Conservation (phyloP, 495 filamentous ascomycete species). For the Halenospora varia region DNA sequence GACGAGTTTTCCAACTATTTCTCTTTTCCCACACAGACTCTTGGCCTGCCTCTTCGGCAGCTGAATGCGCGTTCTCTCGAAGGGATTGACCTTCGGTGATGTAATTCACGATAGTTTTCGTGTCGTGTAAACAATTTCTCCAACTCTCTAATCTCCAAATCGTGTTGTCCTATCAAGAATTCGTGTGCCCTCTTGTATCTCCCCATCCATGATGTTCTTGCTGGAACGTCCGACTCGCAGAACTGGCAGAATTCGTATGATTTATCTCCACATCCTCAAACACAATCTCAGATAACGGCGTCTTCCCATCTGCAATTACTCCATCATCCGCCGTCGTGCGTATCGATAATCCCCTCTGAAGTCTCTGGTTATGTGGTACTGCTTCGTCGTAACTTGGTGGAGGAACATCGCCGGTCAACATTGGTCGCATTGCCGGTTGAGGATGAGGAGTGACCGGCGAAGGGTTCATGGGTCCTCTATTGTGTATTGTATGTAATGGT, state of each 20-base stretch:
- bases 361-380: conserved; percentile 7
- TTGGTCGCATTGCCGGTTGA: neutral
- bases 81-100: too few species aligned
- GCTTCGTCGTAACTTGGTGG: conserved; percentile 20
- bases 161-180: conserved; percentile 19
- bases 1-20: too few species aligned
- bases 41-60: too few species aligned
- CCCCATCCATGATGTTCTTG: conserved; percentile 13
- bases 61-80: too few species aligned
- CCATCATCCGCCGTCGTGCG: conserved; percentile 18
- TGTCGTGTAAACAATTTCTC: too few species aligned
- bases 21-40: too few species aligned
- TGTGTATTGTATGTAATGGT: neutral
- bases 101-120: too few species aligned
- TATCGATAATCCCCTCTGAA: conserved; percentile 11
- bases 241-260: conserved; percentile 3
- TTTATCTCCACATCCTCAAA: conserved; percentile 24
- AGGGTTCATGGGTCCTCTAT: neutral
- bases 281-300: conserved; percentile 23
- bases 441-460: neutral
- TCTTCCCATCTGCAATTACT: conserved; percentile 24
- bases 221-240: conserved; percentile 10
- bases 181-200: conserved; percentile 25
- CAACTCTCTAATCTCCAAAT: too few species aligned
- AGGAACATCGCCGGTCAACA: neutral